These are phyloP conservation scores for Chlorella vulgaris DNA, from an alignment of 139 green algal species.

Conservation along the genomic window DNA sequence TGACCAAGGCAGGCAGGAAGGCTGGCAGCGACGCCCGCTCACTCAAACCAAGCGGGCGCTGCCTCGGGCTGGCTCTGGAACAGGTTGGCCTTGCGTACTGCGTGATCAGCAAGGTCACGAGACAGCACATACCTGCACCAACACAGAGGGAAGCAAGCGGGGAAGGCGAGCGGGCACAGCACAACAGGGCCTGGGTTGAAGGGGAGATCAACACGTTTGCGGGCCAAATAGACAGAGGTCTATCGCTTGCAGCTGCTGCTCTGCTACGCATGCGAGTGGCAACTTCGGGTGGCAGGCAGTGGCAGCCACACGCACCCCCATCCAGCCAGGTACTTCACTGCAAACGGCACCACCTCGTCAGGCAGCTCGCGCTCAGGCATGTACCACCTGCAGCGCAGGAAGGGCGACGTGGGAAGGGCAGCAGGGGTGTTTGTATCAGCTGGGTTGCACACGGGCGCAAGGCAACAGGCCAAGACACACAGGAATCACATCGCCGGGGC, in stretches of 20 bases:
- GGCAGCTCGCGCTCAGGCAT: slow-evolving; percentile 55
- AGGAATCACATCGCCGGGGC: too few species aligned
- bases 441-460: background rate
- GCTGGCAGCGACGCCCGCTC: background rate
- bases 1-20: too few species aligned
- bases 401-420: background rate
- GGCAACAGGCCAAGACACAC: background rate
- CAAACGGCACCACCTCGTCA: slow-evolving; percentile 42
- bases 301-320: background rate
- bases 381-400: slow-evolving; percentile 34
- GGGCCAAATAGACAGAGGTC: too few species aligned
- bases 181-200: too few species aligned
- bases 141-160: background rate
- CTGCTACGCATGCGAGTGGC: too few species aligned
- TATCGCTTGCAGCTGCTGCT: too few species aligned
- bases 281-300: background rate
- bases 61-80: slow-evolving; percentile 26
- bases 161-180: too few species aligned
- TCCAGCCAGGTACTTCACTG: slow-evolving; percentile 46
- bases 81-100: slow-evolving; percentile 37
- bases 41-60: slow-evolving; percentile 41
- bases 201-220: too few species aligned
- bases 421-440: background rate
- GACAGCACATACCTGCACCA: slow-evolving; percentile 72
- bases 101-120: slow-evolving; percentile 43